phyloP scores from a whole-genome alignment of 2,329 filamentous ascomycete genomes.

The Xylariaceae sp. region DNA sequence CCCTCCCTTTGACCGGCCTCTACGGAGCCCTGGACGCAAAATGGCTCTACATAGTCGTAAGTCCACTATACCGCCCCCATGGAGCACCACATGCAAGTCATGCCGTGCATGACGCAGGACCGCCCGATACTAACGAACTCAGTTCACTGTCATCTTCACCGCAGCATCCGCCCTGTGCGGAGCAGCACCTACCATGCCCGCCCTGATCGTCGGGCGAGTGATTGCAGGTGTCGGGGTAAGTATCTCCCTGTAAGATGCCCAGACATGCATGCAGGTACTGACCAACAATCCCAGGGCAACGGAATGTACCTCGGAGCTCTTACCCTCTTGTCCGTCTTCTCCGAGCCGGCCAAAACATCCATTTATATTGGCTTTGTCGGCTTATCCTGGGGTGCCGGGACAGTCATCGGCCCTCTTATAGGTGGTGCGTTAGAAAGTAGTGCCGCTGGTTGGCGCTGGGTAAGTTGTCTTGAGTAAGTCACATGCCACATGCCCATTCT shows the following conservation, averaged over 20 bases:
- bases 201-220: constrained; percentile 43
- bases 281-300: constrained; percentile 25
- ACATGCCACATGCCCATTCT: neutral
- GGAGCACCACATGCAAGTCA: no score
- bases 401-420: constrained; percentile 44
- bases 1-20: neutral
- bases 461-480: neutral
- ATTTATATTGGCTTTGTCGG: constrained; percentile 24
- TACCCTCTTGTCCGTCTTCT: constrained; percentile 21
- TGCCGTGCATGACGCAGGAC: no score
- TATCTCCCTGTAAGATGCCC: neutral
- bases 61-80: neutral
- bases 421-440: constrained; percentile 43
- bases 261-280: neutral
- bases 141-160: constrained; percentile 18
- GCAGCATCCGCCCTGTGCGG: constrained; percentile 36
- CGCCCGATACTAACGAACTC: neutral
- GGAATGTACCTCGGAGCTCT: constrained; percentile 39
- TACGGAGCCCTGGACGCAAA: constrained; percentile 37
- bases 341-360: constrained; percentile 18
- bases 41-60: constrained; percentile 28
- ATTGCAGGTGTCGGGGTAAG: constrained; percentile 38
- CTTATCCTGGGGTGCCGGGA: constrained; percentile 40
- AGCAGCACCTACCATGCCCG: constrained; percentile 23
- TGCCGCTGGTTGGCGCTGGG: constrained; percentile 40